Evolutionary conservation across 176 grass and related monocot species (phyloP), one percentile per base, ranked within the genome.

Genomic region (Hsuehochloa calcarea): DNA sequence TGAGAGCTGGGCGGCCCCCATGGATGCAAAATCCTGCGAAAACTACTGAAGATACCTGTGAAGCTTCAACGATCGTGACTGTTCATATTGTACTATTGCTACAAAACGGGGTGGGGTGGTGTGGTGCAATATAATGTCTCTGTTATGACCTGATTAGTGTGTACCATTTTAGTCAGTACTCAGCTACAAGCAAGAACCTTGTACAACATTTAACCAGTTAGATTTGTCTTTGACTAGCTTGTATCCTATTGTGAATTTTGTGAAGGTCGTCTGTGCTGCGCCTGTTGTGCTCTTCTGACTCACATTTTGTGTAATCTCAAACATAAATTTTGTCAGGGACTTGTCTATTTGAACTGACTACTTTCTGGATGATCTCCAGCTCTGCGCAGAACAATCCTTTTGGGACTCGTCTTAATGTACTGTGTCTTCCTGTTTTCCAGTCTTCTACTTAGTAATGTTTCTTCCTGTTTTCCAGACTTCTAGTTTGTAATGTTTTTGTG

Each of bases 211-310:
- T 67, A 78, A 78, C 68, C 64, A 29, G 65, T 67, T 51, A 84
- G 73, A 83, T 78, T 78, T 88, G 80, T 34, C 38, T 63, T 80
- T 84, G 50, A 64, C 89, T 64, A 70, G 75, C 43, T 39, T 80
- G 75, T 75, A 87, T n/a, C 80, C 1, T 63, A 70, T 39, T 54
- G 75, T 52, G 69, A 81, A 80, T 75, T 63, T 63, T 41, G 23
- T 26, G 43, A 76, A 84, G 61, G 45, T 3, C 13, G 3, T 25
- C 43, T 59, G 51, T 16, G n/a, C 13, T 45, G 13, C 61, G 70
- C 37, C 55, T 19, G 3, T 37, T 38, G n/a, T 50, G 58, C 23
- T 35, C 59, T 61, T 50, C 77, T 50, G 39, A 79, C 74, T 80
- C 56, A 35, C 63, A 54, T 69, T 68, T 61, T 40, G 68, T 80